Percentiles rank a stretch among this genome's conserved stretches.
Evolutionary conservation across 805 yeast species (phyloP).

Genomic region (Candida alai): DNA sequence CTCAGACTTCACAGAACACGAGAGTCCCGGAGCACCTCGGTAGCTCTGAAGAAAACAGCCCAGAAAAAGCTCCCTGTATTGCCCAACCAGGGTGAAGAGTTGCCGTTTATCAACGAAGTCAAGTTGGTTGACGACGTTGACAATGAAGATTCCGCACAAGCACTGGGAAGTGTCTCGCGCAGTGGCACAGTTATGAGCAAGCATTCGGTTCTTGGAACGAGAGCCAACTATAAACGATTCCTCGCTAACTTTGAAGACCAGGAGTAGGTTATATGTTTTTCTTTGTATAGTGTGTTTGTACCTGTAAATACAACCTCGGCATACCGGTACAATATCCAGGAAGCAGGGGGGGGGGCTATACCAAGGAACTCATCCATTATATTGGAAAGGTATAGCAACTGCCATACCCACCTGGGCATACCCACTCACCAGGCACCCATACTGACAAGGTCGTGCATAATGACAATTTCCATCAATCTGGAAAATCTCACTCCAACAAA

Average conservation of each 20-base stretch:
- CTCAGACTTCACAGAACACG: not conserved
- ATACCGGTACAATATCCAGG: too few species aligned
- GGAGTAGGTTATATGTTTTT: too few species aligned
- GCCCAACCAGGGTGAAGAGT: constrained; percentile 23
- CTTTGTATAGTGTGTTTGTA: too few species aligned
- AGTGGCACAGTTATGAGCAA: constrained; percentile 30
- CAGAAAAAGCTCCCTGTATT: constrained; percentile 17
- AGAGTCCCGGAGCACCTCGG: not conserved
- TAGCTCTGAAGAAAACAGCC: constrained; percentile 1
- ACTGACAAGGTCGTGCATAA: constrained; percentile 4
- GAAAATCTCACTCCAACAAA: too few species aligned
- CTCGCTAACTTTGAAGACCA: constrained; percentile 24
- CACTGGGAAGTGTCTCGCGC: constrained; percentile 16
- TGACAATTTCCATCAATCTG: constrained; percentile 1
- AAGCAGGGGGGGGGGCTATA: too few species aligned
- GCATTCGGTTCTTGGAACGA: constrained; percentile 36
- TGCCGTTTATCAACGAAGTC: constrained; percentile 36
- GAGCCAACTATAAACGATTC: constrained; percentile 35
- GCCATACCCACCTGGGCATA: too few species aligned
- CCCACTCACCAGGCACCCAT: not conserved
- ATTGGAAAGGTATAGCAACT: too few species aligned
- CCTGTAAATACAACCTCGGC: too few species aligned
- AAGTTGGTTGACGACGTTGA: constrained; percentile 18
- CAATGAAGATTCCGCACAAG: constrained; percentile 7
- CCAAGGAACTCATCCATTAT: too few species aligned